Percentiles rank a stretch among this genome's conserved stretches.
Evolutionary conservation across 75 land plant species (phyloP).

Genomic region (Chamaecyparis obtusa): DNA sequence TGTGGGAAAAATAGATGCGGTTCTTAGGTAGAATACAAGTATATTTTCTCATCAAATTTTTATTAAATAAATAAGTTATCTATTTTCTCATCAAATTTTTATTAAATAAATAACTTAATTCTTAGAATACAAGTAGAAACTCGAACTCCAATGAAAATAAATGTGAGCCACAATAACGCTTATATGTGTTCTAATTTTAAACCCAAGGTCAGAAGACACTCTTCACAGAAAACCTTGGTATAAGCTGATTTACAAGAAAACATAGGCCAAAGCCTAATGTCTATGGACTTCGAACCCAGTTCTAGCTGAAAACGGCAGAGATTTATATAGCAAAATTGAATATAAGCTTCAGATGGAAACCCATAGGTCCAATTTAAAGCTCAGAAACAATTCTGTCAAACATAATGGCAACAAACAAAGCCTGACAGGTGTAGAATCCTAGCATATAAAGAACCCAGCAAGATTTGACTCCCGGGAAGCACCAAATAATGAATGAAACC

Average conservation of each 20-base stretch:
- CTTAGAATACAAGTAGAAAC: not conserved
- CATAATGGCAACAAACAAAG: not conserved
- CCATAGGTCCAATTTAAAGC: not conserved
- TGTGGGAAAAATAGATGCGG: no score
- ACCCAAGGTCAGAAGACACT: not conserved
- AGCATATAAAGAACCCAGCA: not conserved
- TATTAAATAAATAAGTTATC: no score
- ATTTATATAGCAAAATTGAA: not conserved
- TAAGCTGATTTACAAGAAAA: not conserved
- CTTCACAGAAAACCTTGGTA: not conserved
- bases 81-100: no score
- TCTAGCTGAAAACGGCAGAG: not conserved
- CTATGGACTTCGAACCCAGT: not conserved
- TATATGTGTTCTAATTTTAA: not conserved
- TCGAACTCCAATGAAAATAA: not conserved
- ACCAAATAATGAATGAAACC: not conserved
- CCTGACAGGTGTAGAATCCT: not conserved
- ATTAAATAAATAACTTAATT: not conserved
- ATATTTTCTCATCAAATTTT: no score
- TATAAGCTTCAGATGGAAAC: not conserved
- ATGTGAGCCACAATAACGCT: not conserved
- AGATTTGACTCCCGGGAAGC: not conserved
- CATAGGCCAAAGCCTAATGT: not conserved
- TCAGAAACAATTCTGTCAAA: not conserved
- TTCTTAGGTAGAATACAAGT: no score